A percentile compares a stretch with the other conserved stretches of the same genome.
Evolutionary conservation across 768 basidiomycete species (phyloP).

Genomic region (Termitomyces sp.): DNA sequence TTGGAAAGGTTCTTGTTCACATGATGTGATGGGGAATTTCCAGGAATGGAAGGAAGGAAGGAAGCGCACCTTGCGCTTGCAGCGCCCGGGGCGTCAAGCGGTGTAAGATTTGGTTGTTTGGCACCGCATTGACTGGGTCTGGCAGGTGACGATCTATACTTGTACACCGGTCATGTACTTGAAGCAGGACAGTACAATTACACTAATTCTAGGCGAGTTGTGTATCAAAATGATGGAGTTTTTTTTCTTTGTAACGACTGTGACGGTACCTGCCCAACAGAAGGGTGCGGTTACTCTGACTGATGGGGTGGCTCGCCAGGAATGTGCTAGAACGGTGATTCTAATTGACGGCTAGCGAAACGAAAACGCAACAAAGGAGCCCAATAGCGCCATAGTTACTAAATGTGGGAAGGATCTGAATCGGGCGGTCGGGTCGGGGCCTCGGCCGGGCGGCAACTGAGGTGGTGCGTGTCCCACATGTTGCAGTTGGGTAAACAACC

Average conservation of each 20-base stretch:
- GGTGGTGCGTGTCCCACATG: background rate
- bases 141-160: background rate
- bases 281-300: background rate
- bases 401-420: background rate
- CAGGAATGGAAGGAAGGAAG: background rate
- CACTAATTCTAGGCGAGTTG: background rate
- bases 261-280: slow-evolving; percentile 4
- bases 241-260: background rate
- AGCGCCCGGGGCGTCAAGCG: background rate
- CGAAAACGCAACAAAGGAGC: slow-evolving; percentile 4
- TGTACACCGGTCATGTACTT: no score
- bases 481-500: background rate
- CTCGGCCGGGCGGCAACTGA: background rate
- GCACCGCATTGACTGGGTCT: background rate
- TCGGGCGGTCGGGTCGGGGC: background rate
- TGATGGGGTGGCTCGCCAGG: background rate
- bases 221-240: background rate
- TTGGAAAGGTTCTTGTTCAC: background rate
- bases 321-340: slow-evolving; percentile 10
- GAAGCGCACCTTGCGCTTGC: background rate
- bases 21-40: background rate
- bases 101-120: background rate
- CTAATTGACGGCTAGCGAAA: slow-evolving; percentile 1
- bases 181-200: background rate
- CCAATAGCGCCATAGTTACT: background rate